Base-by-base conservation (phyloP, 495 filamentous ascomycete genomes). In the Daldinia caldariorum region DNA sequence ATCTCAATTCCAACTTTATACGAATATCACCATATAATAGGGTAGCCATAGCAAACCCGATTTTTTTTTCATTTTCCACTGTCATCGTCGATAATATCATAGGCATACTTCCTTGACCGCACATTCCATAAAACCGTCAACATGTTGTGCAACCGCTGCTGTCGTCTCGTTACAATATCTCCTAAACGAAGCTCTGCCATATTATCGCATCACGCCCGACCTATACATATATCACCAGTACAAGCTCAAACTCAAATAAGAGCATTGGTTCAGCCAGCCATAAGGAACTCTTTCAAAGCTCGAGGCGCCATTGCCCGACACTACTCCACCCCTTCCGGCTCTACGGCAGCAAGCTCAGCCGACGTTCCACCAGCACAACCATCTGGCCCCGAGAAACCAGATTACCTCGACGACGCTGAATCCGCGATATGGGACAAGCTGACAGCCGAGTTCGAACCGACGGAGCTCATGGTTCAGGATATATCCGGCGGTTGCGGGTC, bases 401-500 rank as follows among this genome's bases (percentile, higher is more conserved):
- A 70, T 50, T 76, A 76, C 53, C 76, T 84, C 26, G 75, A 79
- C 50, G 76, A 78, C 1, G 80, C 79, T 57, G 83, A 85, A 59
- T 78, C 82, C 2, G 71, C 76, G 16, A 80, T 85, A 43, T 84
- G 82, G 81, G 82, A 83, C 58, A 73, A 70, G 41, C 68, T 85
- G 16, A 43, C 71, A 34, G 74, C 79, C 16, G 80, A 82, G 71
- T 80, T 83, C 51, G 51, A 73, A n/a, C 82, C 83, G 29, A 81
- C 81, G 0, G 68, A 82, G 53, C 79, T 84, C 26, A 67, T 86
- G 74, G 90, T 93, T n/a, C 89, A 88, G 73, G 91, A 93, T 77
- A 86, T 93, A 57, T 89, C 86, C n/a, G 91, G 91, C 38, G 91
- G 91, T 32, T 93, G 91, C 78, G 91, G 91, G 50, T 88, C 85